These are phyloP conservation scores for sunflower (Helianthus annuus) DNA, from an alignment of 129 eudicot species.

Conservation along the genomic window DNA sequence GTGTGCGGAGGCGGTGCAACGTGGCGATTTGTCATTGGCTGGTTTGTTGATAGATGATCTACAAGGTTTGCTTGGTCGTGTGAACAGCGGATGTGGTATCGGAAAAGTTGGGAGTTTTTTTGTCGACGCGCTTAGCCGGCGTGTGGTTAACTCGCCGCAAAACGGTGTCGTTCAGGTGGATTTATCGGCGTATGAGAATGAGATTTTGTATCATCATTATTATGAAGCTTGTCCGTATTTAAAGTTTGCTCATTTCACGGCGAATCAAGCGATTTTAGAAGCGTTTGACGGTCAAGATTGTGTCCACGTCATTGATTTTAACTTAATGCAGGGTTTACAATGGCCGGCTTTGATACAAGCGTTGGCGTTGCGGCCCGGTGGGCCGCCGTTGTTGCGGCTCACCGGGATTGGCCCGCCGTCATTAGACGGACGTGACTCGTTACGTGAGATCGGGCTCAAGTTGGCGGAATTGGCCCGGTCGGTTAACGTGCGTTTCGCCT, in stretches of 20 bases:
- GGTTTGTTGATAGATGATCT: conserved; percentile 51
- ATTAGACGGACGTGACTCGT: conserved; percentile 47
- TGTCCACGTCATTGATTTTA: conserved; percentile 87
- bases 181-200: conserved; percentile 44
- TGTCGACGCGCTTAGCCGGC: conserved; percentile 69
- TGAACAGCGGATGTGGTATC: conserved; percentile 56
- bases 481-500: conserved; percentile 64
- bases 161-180: conserved; percentile 15
- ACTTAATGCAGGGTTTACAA: conserved; percentile 76
- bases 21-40: conserved; percentile 65
- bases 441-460: conserved; percentile 63
- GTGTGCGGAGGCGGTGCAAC: conserved; percentile 82
- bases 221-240: conserved; percentile 83
- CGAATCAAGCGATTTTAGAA: conserved; percentile 87
- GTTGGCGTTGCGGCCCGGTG: conserved; percentile 71
- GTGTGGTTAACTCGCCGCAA: conserved; percentile 44
- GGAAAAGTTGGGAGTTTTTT: conserved; percentile 83
- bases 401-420: conserved; percentile 75
- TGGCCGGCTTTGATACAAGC: conserved; percentile 96
- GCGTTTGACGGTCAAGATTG: conserved; percentile 68
- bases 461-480: conserved; percentile 69
- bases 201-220: conserved; percentile 55
- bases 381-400: conserved; percentile 61
- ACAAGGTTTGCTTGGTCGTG: conserved; percentile 47
- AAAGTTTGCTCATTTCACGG: conserved; percentile 88